Evolutionary conservation across 2,329 filamentous ascomycete species (phyloP), one percentile per base, ranked within the genome.

Genomic region (Paracamarosporium sp.): DNA sequence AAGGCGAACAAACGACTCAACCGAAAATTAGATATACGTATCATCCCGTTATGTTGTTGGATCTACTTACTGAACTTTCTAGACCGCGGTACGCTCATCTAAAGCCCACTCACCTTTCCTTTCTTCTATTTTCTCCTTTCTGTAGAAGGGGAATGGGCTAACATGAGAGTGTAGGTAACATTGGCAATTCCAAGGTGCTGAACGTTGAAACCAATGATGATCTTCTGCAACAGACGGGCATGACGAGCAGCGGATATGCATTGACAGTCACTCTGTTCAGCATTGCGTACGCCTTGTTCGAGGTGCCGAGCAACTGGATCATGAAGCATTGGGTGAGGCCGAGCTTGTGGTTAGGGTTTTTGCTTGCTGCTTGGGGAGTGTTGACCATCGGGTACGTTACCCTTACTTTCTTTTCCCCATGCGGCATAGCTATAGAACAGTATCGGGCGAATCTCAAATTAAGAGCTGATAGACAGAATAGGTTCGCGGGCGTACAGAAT

Each of bases 281-380:
- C 6, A 60, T 69, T n/a, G 63, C 66, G 1, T 69, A 69, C n/a
- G 50, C 59, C 15, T 60, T 85, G 17, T 74, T 80, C 51, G 79
- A 80, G 61, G 73, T 68, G 5, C 85, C 85, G 0, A 86, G 83
- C 60, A 88, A 87, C 60, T 84, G 86, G 59, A 74, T 86, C 8
- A 79, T 88, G 25, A 88, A 87, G 61, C 48, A 52, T 41, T 76
- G 79, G 1, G 85, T 84, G 0, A 84, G 81, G 0, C 84, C 85
- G 0, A 62, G 56, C 9, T 35, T 40, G 20, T 70, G 66, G 64
- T 57, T 69, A 41, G 52, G 52, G 9, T 61, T 82, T 0, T 71
- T 87, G 1, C 85, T 85, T 28, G 45, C 66, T 33, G 47, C 62
- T 3, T 81, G 77, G 78, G 79, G 80, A 1, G 67, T 74, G 46